Percentiles rank a stretch among this genome's conserved stretches.
Evolutionary conservation across 306 rosid species (phyloP).

Genomic region (Mucuna pruriens): DNA sequence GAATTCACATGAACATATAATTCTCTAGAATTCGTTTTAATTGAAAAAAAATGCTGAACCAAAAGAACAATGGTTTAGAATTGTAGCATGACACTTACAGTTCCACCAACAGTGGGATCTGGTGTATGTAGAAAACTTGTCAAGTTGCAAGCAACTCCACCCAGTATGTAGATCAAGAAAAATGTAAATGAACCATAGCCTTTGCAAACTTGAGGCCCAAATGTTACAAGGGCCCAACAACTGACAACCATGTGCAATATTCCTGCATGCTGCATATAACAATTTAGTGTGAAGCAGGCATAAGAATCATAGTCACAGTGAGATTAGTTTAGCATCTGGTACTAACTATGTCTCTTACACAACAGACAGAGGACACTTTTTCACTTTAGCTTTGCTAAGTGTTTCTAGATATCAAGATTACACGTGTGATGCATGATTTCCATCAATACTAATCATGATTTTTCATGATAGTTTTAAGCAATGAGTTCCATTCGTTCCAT

Average conservation of each 20-base stretch:
- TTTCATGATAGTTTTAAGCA: neutral
- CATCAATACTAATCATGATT: neutral
- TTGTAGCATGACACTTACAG: slow-evolving; percentile 53
- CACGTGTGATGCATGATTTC: slow-evolving; percentile 1
- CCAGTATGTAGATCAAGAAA: slow-evolving; percentile 79
- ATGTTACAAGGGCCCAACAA: slow-evolving; percentile 69
- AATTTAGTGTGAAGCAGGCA: neutral
- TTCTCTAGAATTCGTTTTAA: neutral
- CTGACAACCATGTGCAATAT: slow-evolving; percentile 68
- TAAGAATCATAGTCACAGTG: neutral
- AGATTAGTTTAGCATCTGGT: neutral
- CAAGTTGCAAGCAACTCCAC: slow-evolving; percentile 91
- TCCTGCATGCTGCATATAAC: slow-evolving; percentile 79
- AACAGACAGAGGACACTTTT: neutral
- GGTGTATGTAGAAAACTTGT: slow-evolving; percentile 87
- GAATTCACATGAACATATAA: neutral
- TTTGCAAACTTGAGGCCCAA: slow-evolving; percentile 86
- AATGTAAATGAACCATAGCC: slow-evolving; percentile 83
- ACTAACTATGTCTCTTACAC: neutral
- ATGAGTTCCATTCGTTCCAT: slow-evolving; percentile 5
- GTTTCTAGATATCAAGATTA: neutral
- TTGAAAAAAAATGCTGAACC: neutral
- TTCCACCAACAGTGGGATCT: slow-evolving; percentile 86
- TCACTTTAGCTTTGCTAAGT: neutral
- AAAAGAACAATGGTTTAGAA: neutral